These are phyloP conservation scores for Alternaria rosae DNA, from an alignment of 2,329 filamentous ascomycete species.

Conservation along the genomic window DNA sequence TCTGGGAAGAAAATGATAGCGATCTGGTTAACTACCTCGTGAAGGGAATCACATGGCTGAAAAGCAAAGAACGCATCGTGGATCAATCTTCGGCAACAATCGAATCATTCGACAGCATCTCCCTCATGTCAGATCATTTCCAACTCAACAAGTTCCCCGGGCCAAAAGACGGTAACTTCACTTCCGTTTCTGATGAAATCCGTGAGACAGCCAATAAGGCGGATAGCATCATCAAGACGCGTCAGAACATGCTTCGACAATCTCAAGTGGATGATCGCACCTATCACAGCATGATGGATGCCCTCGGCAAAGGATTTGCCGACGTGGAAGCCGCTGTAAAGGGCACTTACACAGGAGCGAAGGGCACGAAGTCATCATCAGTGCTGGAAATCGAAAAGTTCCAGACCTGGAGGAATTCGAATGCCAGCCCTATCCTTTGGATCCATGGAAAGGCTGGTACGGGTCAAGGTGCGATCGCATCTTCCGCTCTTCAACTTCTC, in stretches of 20 bases:
- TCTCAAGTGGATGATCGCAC: conserved; percentile 24
- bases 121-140: conserved; percentile 41
- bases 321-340: conserved; percentile 24
- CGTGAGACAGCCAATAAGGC: conserved; percentile 25
- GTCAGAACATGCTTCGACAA: conserved; percentile 29
- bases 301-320: conserved; percentile 27
- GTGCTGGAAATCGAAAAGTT: conserved; percentile 21
- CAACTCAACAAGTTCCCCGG: conserved; percentile 39
- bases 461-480: conserved; percentile 28
- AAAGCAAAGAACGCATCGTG: conserved; percentile 37
- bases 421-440: conserved; percentile 23
- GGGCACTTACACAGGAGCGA: conserved; percentile 19
- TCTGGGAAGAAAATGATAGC: conserved; percentile 30
- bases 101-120: conserved; percentile 27
- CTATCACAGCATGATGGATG: conserved; percentile 25
- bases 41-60: conserved; percentile 19
- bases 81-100: conserved; percentile 37
- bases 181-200: conserved; percentile 36
- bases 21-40: conserved; percentile 21
- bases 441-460: conserved; percentile 33
- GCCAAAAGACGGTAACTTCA: conserved; percentile 38
- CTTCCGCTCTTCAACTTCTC: conserved; percentile 27
- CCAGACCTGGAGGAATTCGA: conserved; percentile 19
- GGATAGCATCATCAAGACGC: conserved; percentile 29
- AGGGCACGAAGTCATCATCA: conserved; percentile 18